Percentiles rank a stretch among this genome's conserved stretches.
These are phyloP conservation scores for Mucor ambiguus DNA, from an alignment of 371 early-diverging fungal species.

Conservation along the genomic window DNA sequence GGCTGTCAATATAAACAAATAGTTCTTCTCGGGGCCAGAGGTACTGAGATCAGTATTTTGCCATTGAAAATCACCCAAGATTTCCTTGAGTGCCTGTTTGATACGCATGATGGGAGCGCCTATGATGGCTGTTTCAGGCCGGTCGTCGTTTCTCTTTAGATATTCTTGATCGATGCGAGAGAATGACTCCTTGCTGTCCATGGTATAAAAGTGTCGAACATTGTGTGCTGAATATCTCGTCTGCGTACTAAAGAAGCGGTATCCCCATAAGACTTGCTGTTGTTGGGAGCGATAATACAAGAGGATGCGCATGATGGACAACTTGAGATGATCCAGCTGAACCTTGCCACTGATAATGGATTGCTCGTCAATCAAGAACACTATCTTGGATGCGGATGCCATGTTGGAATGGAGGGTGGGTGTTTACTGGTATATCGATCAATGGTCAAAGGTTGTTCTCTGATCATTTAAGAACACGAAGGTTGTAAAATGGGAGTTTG, in stretches of 20 bases:
- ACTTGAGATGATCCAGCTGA: constrained; percentile 11
- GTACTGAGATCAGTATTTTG: constrained; percentile 10
- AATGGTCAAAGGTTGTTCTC: background rate
- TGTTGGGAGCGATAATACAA: constrained; percentile 6
- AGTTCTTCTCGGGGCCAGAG: background rate
- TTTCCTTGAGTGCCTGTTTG: constrained; percentile 23
- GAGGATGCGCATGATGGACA: constrained; percentile 19
- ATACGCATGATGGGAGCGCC: constrained; percentile 17
- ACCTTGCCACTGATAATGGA: constrained; percentile 6
- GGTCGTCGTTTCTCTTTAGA: constrained; percentile 5
- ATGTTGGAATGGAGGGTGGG: background rate
- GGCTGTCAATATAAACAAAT: constrained; percentile 2
- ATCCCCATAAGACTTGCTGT: constrained; percentile 15
- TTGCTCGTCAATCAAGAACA: constrained; percentile 23
- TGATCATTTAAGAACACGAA: background rate
- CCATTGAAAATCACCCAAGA: constrained; percentile 26
- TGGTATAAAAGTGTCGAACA: constrained; percentile 16
- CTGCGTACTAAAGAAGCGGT: constrained; percentile 23
- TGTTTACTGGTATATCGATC: background rate
- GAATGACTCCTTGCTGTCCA: constrained; percentile 9
- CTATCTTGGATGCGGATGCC: constrained; percentile 17
- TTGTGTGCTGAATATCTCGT: constrained; percentile 5
- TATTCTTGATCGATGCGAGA: constrained; percentile 11
- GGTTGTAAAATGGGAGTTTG: background rate
- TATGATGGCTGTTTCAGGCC: background rate